phyloP scores from a whole-genome alignment of 495 filamentous ascomycete genomes.

The Penicillium daleae region DNA sequence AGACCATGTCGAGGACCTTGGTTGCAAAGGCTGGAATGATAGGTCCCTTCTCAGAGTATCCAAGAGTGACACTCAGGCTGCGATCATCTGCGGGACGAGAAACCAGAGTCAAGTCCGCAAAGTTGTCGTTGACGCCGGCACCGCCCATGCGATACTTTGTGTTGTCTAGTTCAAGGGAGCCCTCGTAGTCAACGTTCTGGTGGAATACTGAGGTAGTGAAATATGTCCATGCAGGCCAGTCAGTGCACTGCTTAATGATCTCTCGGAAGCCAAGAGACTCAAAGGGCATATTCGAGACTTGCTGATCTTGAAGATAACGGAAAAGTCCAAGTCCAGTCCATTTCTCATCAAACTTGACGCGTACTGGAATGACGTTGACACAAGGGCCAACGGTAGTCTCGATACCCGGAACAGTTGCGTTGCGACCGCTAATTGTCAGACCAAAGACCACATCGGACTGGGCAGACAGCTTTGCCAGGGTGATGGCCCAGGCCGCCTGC shows the following conservation, averaged over 20 bases:
- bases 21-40: slow-evolving; percentile 45
- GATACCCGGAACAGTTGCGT: slow-evolving; percentile 55
- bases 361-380: slow-evolving; percentile 62
- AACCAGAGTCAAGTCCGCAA: slow-evolving; percentile 53
- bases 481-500: slow-evolving; percentile 61
- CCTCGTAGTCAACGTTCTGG: slow-evolving; percentile 50
- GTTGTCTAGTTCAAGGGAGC: slow-evolving; percentile 48
- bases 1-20: slow-evolving; percentile 54
- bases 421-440: slow-evolving; percentile 59
- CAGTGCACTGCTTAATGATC: slow-evolving; percentile 61
- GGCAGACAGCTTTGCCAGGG: slow-evolving; percentile 54
- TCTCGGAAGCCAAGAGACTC: slow-evolving; percentile 63
- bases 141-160: slow-evolving; percentile 54
- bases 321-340: slow-evolving; percentile 58
- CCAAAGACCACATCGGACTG: slow-evolving; percentile 59
- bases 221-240: slow-evolving; percentile 58
- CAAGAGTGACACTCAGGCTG: slow-evolving; percentile 47
- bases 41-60: slow-evolving; percentile 49
- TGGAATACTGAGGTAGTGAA: slow-evolving; percentile 55
- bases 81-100: slow-evolving; percentile 49
- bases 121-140: slow-evolving; percentile 53
- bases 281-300: slow-evolving; percentile 60
- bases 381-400: slow-evolving; percentile 61
- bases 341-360: slow-evolving; percentile 52
- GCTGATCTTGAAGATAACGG: slow-evolving; percentile 59